Percentiles rank a stretch among this genome's conserved stretches.
Conservation (phyloP, 2,329 filamentous ascomycete species). For the Botryotinia calthae region DNA sequence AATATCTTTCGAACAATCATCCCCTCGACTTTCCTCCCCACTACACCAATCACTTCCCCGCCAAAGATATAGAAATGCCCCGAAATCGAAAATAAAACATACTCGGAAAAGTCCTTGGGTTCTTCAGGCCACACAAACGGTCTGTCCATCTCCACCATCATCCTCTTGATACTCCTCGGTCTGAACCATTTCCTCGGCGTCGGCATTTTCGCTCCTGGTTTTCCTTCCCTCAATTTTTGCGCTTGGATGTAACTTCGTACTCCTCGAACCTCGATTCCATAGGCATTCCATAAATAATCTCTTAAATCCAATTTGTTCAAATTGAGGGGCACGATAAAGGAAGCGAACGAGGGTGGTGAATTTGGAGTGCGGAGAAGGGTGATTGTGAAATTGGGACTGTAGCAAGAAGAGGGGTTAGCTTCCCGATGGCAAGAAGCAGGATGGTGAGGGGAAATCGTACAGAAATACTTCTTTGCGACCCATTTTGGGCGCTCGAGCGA, state of each 20-base stretch:
- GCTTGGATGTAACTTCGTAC: slow-evolving; percentile 80
- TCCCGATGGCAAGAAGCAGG: neutral
- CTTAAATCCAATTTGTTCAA: slow-evolving; percentile 97
- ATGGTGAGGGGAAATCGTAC: slow-evolving; percentile 41
- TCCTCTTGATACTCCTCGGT: slow-evolving; percentile 76
- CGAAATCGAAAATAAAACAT: slow-evolving; percentile 37
- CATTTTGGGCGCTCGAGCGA: slow-evolving; percentile 39
- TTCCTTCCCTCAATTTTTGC: slow-evolving; percentile 57
- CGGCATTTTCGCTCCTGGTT: slow-evolving; percentile 42
- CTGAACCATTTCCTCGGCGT: slow-evolving; percentile 60
- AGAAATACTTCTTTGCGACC: slow-evolving; percentile 56
- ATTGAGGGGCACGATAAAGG: slow-evolving; percentile 84
- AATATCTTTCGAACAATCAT: slow-evolving; percentile 17
- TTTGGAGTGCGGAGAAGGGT: slow-evolving; percentile 72
- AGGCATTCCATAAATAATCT: slow-evolving; percentile 88
- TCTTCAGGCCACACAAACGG: slow-evolving; percentile 84
- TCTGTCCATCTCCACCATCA: slow-evolving; percentile 86
- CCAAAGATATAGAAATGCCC: slow-evolving; percentile 16
- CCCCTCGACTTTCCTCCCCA: slow-evolving; percentile 26
- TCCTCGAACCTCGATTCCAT: slow-evolving; percentile 68
- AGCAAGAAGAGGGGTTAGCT: slow-evolving; percentile 14
- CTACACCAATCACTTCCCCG: neutral
- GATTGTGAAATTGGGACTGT: slow-evolving; percentile 77
- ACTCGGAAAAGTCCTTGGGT: slow-evolving; percentile 60
- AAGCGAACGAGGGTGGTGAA: slow-evolving; percentile 76